Evolutionary conservation across 345 rosid species (phyloP).

Genomic region (Camelina hispida): DNA sequence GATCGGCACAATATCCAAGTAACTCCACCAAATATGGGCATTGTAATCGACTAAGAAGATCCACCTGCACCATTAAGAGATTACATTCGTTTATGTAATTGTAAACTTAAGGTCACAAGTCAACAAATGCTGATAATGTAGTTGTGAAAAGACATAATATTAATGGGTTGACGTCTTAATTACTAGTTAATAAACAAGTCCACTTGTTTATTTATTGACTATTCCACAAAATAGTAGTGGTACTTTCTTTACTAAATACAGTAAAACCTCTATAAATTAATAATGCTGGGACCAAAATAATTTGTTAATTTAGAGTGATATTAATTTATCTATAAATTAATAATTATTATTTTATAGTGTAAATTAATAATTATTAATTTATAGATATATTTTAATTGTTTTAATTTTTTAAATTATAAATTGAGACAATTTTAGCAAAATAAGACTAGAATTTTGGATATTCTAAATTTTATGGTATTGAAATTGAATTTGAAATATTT

Average conservation of each 20-base stretch:
- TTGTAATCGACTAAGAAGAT: slow-evolving; percentile 77
- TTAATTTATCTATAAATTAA: too few relatives aligned
- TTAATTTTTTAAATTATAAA: too few relatives aligned
- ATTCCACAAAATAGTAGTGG: not conserved
- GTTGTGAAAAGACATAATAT: not conserved
- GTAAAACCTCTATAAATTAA: too few relatives aligned
- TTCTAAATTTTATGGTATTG: too few relatives aligned
- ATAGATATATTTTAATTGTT: too few relatives aligned
- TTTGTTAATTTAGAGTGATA: too few relatives aligned
- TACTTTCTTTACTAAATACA: not conserved
- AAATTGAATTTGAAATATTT: too few relatives aligned
- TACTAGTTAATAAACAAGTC: not conserved
- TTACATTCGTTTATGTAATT: not conserved
- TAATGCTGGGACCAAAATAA: too few relatives aligned
- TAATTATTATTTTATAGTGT: too few relatives aligned
- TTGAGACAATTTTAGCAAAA: too few relatives aligned
- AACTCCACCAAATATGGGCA: slow-evolving; percentile 84
- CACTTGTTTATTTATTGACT: not conserved
- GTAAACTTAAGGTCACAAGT: not conserved
- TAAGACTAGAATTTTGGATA: too few relatives aligned
- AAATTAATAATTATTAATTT: too few relatives aligned
- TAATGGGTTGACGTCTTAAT: not conserved
- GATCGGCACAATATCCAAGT: slow-evolving; percentile 95
- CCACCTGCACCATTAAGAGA: slow-evolving; percentile 64
- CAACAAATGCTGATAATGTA: not conserved